Conservation (phyloP, 192 early-diverging fungal genomes). For the Rhizoclosmatium globosum region DNA sequence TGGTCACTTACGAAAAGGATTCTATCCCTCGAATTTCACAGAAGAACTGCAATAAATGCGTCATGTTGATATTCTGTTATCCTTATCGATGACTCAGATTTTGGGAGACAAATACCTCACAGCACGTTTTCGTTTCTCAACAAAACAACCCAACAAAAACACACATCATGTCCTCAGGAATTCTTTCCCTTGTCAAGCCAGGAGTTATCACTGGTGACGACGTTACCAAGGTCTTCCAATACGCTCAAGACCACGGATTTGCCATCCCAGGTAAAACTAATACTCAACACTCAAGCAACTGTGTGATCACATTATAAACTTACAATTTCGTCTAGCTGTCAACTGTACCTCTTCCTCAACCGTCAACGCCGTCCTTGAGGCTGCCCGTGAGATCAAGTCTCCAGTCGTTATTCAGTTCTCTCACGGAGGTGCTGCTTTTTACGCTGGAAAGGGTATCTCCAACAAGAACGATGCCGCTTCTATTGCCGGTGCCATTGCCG, state of each 20-base stretch:
- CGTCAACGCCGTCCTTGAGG: slow-evolving; percentile 91
- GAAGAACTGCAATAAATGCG: too few species aligned
- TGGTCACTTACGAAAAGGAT: too few species aligned
- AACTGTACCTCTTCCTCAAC: slow-evolving; percentile 96
- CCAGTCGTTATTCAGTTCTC: slow-evolving; percentile 97
- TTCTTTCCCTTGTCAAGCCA: slow-evolving; percentile 84
- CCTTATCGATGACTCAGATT: too few species aligned
- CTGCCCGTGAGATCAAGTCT: slow-evolving; percentile 91
- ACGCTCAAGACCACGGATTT: slow-evolving; percentile 77
- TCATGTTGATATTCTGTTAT: background rate
- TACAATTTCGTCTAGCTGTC: slow-evolving; percentile 61
- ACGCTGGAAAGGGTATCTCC: slow-evolving; percentile 91
- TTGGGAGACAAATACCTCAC: too few species aligned
- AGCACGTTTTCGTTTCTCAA: too few species aligned
- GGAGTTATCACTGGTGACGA: slow-evolving; percentile 95
- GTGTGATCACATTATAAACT: too few species aligned
- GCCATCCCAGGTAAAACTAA: slow-evolving; percentile 74
- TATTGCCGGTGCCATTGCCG: slow-evolving; percentile 89
- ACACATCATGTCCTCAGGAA: slow-evolving; percentile 47
- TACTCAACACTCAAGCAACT: too few species aligned
- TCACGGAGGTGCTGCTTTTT: slow-evolving; percentile 90
- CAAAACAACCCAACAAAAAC: background rate
- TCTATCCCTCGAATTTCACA: too few species aligned
- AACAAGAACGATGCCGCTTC: slow-evolving; percentile 91
- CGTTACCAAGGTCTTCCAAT: slow-evolving; percentile 69